phyloP scores from a whole-genome alignment of 2,329 filamentous ascomycete genomes.

The Claviceps sorghi region DNA sequence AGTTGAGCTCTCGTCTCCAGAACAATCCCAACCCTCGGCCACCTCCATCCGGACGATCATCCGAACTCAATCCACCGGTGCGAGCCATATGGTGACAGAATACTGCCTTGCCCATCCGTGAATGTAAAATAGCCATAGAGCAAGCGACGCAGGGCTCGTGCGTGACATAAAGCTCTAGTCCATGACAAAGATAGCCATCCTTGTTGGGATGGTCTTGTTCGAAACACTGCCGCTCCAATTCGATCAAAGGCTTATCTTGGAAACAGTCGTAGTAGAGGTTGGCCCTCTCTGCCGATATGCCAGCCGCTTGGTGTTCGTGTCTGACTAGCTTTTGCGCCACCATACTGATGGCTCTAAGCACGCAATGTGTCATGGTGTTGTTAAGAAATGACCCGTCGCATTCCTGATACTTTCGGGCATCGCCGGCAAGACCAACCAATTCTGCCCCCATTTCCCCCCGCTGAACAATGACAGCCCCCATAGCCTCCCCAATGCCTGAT shows the following conservation, averaged over 20 bases:
- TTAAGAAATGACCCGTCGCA: slow-evolving; percentile 33
- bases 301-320: slow-evolving; percentile 32
- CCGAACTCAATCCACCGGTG: slow-evolving; percentile 72
- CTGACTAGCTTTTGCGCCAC: slow-evolving; percentile 54
- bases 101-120: slow-evolving; percentile 73
- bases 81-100: slow-evolving; percentile 66
- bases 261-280: slow-evolving; percentile 47
- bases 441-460: slow-evolving; percentile 35
- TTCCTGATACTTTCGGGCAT: slow-evolving; percentile 54
- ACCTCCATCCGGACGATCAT: slow-evolving; percentile 45
- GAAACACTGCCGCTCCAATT: slow-evolving; percentile 49
- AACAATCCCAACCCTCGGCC: slow-evolving; percentile 52
- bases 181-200: slow-evolving; percentile 86
- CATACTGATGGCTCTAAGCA: slow-evolving; percentile 69
- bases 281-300: slow-evolving; percentile 19
- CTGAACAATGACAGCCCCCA: slow-evolving; percentile 66
- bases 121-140: slow-evolving; percentile 91
- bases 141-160: slow-evolving; percentile 96
- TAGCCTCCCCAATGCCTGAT: slow-evolving; percentile 47
- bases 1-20: slow-evolving; percentile 68
- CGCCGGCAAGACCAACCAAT: slow-evolving; percentile 59
- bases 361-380: slow-evolving; percentile 66
- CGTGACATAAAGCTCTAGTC: slow-evolving; percentile 83
- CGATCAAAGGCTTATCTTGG: slow-evolving; percentile 53
- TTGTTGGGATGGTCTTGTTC: slow-evolving; percentile 48